Percentiles rank a stretch among this genome's conserved stretches.
Conservation (phyloP, 345 rosid genomes). For the Arabidopsis arenosa region DNA sequence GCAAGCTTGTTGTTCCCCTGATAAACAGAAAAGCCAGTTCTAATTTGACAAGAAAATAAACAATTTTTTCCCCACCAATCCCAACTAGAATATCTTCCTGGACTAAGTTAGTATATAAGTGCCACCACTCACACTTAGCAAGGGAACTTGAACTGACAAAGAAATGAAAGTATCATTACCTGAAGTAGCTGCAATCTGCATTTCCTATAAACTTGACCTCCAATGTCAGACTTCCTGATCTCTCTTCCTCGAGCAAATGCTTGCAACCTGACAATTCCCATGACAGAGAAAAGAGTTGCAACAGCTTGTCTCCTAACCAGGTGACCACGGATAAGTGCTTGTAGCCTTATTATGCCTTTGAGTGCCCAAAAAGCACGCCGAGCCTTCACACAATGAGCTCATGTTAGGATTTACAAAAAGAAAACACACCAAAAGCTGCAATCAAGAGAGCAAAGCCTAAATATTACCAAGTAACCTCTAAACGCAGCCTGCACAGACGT, state of each 20-base stretch:
- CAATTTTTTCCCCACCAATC: neutral
- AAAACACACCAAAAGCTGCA: neutral
- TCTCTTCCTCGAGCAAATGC: slow-evolving; percentile 70
- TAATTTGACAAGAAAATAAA: neutral
- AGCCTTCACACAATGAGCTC: slow-evolving; percentile 63
- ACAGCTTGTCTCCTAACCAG: slow-evolving; percentile 93
- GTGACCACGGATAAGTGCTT: slow-evolving; percentile 96
- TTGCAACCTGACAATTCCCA: slow-evolving; percentile 88
- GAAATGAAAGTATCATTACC: slow-evolving; percentile 53
- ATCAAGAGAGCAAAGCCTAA: slow-evolving; percentile 28
- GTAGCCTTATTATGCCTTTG: slow-evolving; percentile 97
- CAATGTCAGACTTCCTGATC: slow-evolving; percentile 65
- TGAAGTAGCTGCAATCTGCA: slow-evolving; percentile 43
- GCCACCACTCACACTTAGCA: neutral
- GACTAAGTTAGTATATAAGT: neutral
- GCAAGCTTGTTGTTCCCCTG: slow-evolving; percentile 57
- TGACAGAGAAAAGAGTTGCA: slow-evolving; percentile 72
- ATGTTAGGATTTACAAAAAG: slow-evolving; percentile 39
- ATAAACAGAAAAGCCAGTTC: neutral
- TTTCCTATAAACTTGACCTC: slow-evolving; percentile 53
- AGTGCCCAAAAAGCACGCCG: slow-evolving; percentile 93
- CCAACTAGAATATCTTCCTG: neutral
- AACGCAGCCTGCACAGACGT: slow-evolving; percentile 92
- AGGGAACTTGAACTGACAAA: neutral
- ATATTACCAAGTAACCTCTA: slow-evolving; percentile 89